A percentile compares a stretch with the other conserved stretches of the same genome.
Evolutionary conservation across 2,329 filamentous ascomycete genomes (phyloP).

Genomic region (Talaromyces sp.): DNA sequence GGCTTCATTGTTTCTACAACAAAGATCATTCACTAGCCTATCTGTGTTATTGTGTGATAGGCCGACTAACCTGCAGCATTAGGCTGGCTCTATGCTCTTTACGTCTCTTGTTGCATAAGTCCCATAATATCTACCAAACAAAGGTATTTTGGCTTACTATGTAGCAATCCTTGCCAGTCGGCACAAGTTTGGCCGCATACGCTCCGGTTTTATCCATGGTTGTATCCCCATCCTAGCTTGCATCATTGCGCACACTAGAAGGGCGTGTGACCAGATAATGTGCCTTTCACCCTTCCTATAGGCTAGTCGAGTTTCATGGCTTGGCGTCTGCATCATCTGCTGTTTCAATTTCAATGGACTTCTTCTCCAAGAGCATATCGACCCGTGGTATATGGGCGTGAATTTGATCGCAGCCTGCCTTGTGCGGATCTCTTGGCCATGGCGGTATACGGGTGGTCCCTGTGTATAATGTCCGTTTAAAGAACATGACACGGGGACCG

Average conservation of each 20-base stretch:
- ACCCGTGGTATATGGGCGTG: neutral
- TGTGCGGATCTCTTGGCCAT: neutral
- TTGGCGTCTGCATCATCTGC: neutral
- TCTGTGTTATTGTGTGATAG: no score
- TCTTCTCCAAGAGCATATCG: neutral
- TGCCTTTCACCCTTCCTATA: neutral
- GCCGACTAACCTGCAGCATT: no score
- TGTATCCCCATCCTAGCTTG: neutral
- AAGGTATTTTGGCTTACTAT: no score
- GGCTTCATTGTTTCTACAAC: no score
- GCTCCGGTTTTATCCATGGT: neutral
- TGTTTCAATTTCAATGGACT: neutral
- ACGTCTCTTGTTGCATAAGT: no score
- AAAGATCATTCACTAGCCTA: no score
- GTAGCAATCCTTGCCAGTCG: no score
- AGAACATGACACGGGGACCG: neutral
- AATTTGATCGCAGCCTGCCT: neutral
- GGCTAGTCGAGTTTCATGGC: neutral
- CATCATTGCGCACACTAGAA: neutral
- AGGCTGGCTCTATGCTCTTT: no score
- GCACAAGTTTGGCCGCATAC: neutral
- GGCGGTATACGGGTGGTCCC: no score
- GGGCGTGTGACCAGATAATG: neutral
- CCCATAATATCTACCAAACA: no score
- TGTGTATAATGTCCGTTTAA: neutral